Percentiles rank a stretch among this genome's conserved stretches.
These are phyloP conservation scores for Tricholoma bakamatsutake DNA, from an alignment of 768 basidiomycete genomes.

Conservation along the genomic window DNA sequence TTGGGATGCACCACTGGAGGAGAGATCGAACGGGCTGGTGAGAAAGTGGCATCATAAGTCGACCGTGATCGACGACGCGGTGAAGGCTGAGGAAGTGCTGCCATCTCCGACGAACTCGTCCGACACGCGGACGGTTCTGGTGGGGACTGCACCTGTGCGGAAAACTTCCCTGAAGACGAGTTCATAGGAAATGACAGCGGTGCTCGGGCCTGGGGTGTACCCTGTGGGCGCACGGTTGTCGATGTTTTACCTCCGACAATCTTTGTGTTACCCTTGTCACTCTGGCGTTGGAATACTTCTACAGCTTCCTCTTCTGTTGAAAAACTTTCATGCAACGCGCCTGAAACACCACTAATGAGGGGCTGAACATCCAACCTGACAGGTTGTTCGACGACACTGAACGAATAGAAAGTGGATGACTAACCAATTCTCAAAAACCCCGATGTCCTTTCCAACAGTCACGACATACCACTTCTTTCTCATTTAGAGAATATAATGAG, in stretches of 20 bases:
- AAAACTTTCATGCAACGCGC: conserved; percentile 39
- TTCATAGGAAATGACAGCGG: not conserved
- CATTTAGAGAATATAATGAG: conserved; percentile 16
- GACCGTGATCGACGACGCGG: conserved; percentile 7
- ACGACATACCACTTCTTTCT: conserved; percentile 39
- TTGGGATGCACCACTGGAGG: conserved; percentile 7
- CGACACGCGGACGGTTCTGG: not conserved
- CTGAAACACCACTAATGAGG: conserved; percentile 36
- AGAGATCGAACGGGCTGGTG: not conserved
- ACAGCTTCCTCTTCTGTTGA: conserved; percentile 35
- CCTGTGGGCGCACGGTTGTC: not conserved
- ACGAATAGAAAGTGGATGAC: conserved; percentile 5
- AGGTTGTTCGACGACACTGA: not conserved
- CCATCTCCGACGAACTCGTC: conserved; percentile 8
- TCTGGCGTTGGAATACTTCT: conserved; percentile 23
- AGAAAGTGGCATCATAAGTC: not conserved
- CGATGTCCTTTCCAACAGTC: conserved; percentile 29
- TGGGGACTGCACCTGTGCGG: not conserved
- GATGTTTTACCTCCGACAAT: conserved; percentile 13
- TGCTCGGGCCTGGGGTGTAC: not conserved
- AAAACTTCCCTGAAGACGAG: not conserved
- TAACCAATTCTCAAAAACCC: conserved; percentile 36
- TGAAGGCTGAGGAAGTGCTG: conserved; percentile 2
- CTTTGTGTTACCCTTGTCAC: conserved; percentile 23
- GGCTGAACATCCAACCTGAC: conserved; percentile 41